Conservation (phyloP, 768 basidiomycete species). For the Tephrocybe sp. region DNA sequence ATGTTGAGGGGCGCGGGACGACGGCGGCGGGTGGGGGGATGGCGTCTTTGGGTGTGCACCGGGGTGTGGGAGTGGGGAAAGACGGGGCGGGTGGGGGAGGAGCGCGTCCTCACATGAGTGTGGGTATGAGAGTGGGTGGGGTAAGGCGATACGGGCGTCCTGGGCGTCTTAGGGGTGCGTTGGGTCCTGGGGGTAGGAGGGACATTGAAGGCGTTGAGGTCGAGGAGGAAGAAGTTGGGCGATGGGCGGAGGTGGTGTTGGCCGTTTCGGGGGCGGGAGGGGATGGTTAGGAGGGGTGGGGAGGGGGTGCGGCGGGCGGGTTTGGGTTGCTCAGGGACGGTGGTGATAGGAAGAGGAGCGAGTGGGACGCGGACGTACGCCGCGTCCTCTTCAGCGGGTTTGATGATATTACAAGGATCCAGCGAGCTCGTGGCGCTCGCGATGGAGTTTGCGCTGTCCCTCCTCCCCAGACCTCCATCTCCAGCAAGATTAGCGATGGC, state of each 20-base stretch:
- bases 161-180: neutral
- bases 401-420: constrained; percentile 49
- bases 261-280: constrained; percentile 31
- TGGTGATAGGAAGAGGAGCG: neutral
- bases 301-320: constrained; percentile 32
- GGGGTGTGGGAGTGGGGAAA: neutral
- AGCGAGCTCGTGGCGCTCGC: constrained; percentile 48
- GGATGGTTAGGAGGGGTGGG: constrained; percentile 33
- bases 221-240: constrained; percentile 35
- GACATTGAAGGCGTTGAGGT: constrained; percentile 34
- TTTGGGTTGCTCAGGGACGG: constrained; percentile 27
- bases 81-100: constrained; percentile 5
- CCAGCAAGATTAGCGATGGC: constrained; percentile 20
- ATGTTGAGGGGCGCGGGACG: constrained; percentile 40
- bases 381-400: constrained; percentile 29
- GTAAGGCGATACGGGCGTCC: neutral
- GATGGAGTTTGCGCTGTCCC: constrained; percentile 48
- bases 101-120: neutral
- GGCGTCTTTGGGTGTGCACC: constrained; percentile 1
- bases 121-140: neutral
- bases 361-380: constrained; percentile 15
- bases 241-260: constrained; percentile 35
- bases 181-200: constrained; percentile 17
- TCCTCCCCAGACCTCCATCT: constrained; percentile 29
- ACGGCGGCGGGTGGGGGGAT: constrained; percentile 30